Conservation (phyloP, 164 flowering plant species). For the Houttuynia cordata region DNA sequence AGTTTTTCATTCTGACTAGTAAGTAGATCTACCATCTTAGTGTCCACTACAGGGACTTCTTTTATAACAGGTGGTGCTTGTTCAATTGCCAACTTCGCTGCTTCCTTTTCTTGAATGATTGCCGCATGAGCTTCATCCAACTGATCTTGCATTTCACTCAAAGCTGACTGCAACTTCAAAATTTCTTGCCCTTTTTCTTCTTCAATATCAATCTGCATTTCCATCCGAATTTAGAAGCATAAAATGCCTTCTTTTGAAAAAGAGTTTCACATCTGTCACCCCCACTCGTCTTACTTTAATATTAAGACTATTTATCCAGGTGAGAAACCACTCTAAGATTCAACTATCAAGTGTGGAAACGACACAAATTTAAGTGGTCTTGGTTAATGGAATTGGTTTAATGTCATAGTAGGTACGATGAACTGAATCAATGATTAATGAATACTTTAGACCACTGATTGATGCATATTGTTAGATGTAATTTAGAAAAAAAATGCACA, state of each 20-base stretch:
- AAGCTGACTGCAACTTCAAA: constrained; percentile 42
- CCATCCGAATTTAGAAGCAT: too few relatives aligned
- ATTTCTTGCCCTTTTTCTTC: constrained; percentile 76
- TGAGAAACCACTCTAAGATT: background rate
- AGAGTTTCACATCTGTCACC: background rate
- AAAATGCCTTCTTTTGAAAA: background rate
- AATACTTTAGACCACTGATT: too few relatives aligned
- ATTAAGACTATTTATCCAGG: background rate
- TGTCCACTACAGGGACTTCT: constrained; percentile 70
- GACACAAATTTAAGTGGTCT: background rate
- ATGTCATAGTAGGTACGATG: background rate
- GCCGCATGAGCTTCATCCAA: constrained; percentile 58
- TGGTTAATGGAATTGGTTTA: background rate
- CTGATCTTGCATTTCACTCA: constrained; percentile 50
- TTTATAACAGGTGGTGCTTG: constrained; percentile 72
- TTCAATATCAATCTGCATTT: constrained; percentile 56
- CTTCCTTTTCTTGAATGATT: constrained; percentile 55
- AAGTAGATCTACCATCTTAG: constrained; percentile 42
- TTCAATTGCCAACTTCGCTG: constrained; percentile 64
- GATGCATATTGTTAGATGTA: too few relatives aligned
- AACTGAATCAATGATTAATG: background rate
- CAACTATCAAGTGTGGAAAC: background rate
- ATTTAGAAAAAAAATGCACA: too few relatives aligned
- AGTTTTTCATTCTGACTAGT: constrained; percentile 40
- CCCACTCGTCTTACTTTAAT: too few relatives aligned